Base-by-base conservation (phyloP, 208 protist species). In the Blastocrithidia nonstop region DNA sequence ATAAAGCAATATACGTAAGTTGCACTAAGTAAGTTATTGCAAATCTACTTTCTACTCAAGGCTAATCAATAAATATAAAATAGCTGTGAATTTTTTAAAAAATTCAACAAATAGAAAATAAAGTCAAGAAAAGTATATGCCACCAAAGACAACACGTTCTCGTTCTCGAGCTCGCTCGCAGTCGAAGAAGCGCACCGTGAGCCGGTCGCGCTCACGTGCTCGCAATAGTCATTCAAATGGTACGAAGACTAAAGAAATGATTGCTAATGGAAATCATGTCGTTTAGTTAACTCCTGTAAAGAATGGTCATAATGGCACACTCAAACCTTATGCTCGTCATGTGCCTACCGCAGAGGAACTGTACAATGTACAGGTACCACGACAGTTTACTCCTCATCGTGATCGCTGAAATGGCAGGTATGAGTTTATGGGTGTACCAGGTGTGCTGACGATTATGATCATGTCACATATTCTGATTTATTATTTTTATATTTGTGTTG, bases 401-500 rank as follows among this genome's bases (percentile, higher is more conserved):
- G 81, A 90, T 45, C 38, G n/a, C 27, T 86, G 81, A 77, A 33
- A 62, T 40, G 81, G 75, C 5, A 23, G 70, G 16, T 87, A 67
- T 37, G 85, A 95, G 52, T 95, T 95, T 54, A 68, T 65, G 13
- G 88, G 88, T 4, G 63, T 65, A 0, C 48, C 66, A n/a, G 68
- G 61, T 47, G 73, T 54, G 3, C 22, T 72, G 17, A 42, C 17
- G 31, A 89, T 96, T 52, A 96, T 96, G 69, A 39, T 82, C 25
- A 55, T 54, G 36, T 89, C 76, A n/a, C 89, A 93, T 46, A 40
- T 83, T 8, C 47, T 92, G 29, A 76, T 94, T 41, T 93, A 72
- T 71, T 96, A 94, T 75, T 75, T 93, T 49, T 94, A 66, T 48
- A 68, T 82, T 2, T 84, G 75, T 43, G 49, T 93, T 15, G 54